A percentile compares a stretch with the other conserved stretches of the same genome.
phyloP scores from a whole-genome alignment of 1,139 yeast genomes.

The Geotrichum cucujoidarum region DNA sequence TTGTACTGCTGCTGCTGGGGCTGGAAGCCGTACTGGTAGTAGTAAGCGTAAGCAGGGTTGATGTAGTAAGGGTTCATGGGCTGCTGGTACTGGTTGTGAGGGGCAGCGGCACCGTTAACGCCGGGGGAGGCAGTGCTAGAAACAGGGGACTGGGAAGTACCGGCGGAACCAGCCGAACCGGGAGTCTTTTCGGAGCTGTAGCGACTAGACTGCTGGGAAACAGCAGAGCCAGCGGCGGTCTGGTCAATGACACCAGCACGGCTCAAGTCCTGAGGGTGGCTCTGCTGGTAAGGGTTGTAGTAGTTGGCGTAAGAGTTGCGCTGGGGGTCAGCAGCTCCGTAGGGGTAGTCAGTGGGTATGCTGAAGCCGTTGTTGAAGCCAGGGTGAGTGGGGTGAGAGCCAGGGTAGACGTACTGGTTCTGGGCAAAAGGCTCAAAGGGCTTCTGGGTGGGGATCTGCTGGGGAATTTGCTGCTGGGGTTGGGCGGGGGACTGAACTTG shows the following conservation, averaged over 20 bases:
- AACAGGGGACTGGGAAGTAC: slow-evolving; percentile 21
- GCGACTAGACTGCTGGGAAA: slow-evolving; percentile 11
- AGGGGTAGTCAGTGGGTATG: slow-evolving; percentile 23
- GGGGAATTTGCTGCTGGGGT: slow-evolving; percentile 1
- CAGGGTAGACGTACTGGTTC: slow-evolving; percentile 30
- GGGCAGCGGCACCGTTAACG: slow-evolving; percentile 24
- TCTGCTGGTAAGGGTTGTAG: slow-evolving; percentile 24
- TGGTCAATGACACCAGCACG: slow-evolving; percentile 17
- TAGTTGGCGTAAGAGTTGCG: slow-evolving; percentile 22
- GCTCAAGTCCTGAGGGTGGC: slow-evolving; percentile 20
- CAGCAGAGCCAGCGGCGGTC: slow-evolving; percentile 5
- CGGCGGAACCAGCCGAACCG: slow-evolving; percentile 8
- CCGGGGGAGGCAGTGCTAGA: slow-evolving; percentile 24
- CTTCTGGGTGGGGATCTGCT: slow-evolving; percentile 15
- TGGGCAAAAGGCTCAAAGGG: slow-evolving; percentile 26
- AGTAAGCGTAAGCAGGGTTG: slow-evolving; percentile 33
- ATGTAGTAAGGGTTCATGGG: slow-evolving; percentile 28
- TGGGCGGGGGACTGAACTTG: slow-evolving; percentile 13
- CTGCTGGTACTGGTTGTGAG: slow-evolving; percentile 24
- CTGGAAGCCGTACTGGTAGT: slow-evolving; percentile 31
- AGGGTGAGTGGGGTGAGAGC: slow-evolving; percentile 23
- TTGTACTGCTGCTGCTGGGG: slow-evolving; percentile 29
- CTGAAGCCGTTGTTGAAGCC: slow-evolving; percentile 22
- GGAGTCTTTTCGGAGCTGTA: slow-evolving; percentile 15
- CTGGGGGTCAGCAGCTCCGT: slow-evolving; percentile 22